Percentiles rank a stretch among this genome's conserved stretches.
Conservation (phyloP, 495 filamentous ascomycete species). For the Lepidopterella palustris region DNA sequence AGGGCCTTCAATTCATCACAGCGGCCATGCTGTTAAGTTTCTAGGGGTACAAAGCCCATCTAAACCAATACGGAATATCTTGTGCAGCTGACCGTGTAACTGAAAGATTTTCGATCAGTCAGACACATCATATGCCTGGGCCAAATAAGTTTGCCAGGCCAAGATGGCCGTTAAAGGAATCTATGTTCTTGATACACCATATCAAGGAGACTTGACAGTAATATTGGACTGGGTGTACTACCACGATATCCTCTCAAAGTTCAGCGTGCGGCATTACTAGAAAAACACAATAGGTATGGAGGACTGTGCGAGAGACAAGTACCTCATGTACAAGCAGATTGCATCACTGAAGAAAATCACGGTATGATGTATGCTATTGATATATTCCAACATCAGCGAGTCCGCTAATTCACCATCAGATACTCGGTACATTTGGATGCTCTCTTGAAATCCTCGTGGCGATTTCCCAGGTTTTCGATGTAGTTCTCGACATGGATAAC, state of each 20-base stretch:
- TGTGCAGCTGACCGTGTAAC: not conserved
- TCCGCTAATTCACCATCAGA: not conserved
- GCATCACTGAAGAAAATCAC: not conserved
- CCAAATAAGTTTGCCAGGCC: not conserved
- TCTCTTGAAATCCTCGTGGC: conserved; percentile 7
- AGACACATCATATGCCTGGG: not conserved
- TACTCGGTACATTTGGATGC: conserved; percentile 6
- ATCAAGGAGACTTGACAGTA: conserved; percentile 6
- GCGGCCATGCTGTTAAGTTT: not conserved
- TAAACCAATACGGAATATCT: not conserved
- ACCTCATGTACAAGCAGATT: not conserved
- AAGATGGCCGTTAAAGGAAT: not conserved
- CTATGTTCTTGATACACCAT: not conserved
- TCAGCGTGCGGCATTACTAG: conserved; percentile 3
- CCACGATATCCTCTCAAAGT: conserved; percentile 3
- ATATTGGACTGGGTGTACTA: conserved; percentile 14
- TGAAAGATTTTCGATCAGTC: not conserved
- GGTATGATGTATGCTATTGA: not conserved
- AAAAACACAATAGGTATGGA: not conserved
- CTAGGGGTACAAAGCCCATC: not conserved
- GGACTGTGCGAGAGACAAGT: not conserved
- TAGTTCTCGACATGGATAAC: not conserved
- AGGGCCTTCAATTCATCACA: conserved; percentile 2
- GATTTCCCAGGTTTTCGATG: conserved; percentile 1
- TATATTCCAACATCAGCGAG: not conserved